A percentile compares a stretch with the other conserved stretches of the same genome.
These are phyloP conservation scores for Scopulariopsis brevicaulis DNA, from an alignment of 2,329 filamentous ascomycete species.

Conservation along the genomic window DNA sequence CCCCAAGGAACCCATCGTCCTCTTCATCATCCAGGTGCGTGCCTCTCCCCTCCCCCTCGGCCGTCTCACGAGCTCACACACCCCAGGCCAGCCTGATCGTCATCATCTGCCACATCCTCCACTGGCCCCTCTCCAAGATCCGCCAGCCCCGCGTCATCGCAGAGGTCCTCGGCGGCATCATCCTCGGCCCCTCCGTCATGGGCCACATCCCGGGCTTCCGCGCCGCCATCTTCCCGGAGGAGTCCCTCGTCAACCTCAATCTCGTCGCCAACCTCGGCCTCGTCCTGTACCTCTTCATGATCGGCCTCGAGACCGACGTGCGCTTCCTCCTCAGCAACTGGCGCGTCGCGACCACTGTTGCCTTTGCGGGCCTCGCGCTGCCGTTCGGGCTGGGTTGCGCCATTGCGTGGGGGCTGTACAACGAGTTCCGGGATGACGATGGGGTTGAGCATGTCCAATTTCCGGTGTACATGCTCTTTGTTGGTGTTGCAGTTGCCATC, in stretches of 20 bases:
- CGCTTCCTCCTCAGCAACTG: slow-evolving; percentile 69
- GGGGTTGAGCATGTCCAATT: slow-evolving; percentile 31
- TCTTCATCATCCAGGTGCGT: slow-evolving; percentile 63
- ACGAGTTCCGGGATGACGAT: slow-evolving; percentile 48
- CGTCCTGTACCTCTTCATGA: slow-evolving; percentile 76
- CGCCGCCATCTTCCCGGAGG: slow-evolving; percentile 62
- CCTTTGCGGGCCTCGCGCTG: slow-evolving; percentile 65
- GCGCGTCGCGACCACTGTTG: slow-evolving; percentile 67
- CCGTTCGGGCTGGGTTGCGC: slow-evolving; percentile 75
- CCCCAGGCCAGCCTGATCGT: slow-evolving; percentile 29
- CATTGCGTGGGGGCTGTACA: slow-evolving; percentile 70
- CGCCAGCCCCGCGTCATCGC: slow-evolving; percentile 75
- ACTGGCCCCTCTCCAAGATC: slow-evolving; percentile 66
- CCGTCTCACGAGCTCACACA: neutral
- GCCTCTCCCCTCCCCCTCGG: neutral
- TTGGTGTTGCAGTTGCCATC: slow-evolving; percentile 88
- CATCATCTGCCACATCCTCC: slow-evolving; percentile 40
- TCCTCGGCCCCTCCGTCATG: slow-evolving; percentile 81
- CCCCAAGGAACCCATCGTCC: slow-evolving; percentile 57
- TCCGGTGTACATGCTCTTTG: slow-evolving; percentile 55
- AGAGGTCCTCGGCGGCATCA: slow-evolving; percentile 73
- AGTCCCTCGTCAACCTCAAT: slow-evolving; percentile 63
- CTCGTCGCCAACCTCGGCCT: slow-evolving; percentile 76
- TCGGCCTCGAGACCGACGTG: slow-evolving; percentile 78
- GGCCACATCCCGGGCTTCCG: slow-evolving; percentile 74